Evolutionary conservation across 2,329 filamentous ascomycete species (phyloP).

Genomic region (Acrodontium crateriforme): DNA sequence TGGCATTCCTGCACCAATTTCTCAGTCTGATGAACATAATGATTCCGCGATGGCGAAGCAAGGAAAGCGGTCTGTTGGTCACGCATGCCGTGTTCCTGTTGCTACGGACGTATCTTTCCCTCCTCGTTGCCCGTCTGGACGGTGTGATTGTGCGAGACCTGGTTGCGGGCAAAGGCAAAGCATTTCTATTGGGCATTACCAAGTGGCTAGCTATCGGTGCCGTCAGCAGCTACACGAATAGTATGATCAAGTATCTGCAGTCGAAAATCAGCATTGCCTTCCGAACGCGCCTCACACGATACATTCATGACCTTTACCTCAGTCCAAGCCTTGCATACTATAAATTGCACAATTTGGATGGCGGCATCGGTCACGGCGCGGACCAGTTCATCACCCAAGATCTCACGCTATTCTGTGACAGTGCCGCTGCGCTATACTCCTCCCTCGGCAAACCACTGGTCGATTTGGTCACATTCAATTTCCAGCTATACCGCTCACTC

Average conservation of each 20-base stretch:
- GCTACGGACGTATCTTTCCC: conserved; percentile 81
- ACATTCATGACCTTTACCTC: conserved; percentile 93
- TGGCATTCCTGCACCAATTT: conserved; percentile 95
- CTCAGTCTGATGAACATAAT: conserved; percentile 93
- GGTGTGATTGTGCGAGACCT: conserved; percentile 93
- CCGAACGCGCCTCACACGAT: conserved; percentile 82
- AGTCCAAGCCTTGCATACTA: conserved; percentile 95
- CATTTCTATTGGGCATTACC: conserved; percentile 73
- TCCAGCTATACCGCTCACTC: conserved; percentile 83
- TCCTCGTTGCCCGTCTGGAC: conserved; percentile 83
- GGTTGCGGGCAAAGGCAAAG: conserved; percentile 83
- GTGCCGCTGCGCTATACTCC: conserved; percentile 85
- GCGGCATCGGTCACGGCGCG: conserved; percentile 77
- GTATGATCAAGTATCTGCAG: conserved; percentile 97
- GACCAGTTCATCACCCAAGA: conserved; percentile 98
- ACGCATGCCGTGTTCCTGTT: conserved; percentile 85
- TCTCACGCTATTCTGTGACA: conserved; percentile 84
- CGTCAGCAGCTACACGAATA: conserved; percentile 95
- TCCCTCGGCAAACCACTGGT: conserved; percentile 95
- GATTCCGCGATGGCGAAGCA: conserved; percentile 89
- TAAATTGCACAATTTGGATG: conserved; percentile 83
- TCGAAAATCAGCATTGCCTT: conserved; percentile 98
- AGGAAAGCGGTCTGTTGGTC: conserved; percentile 79
- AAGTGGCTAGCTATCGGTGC: conserved; percentile 95
- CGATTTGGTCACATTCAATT: conserved; percentile 96